Evolutionary conservation across 2,329 filamentous ascomycete species (phyloP), one percentile per base, ranked within the genome.

Genomic region (Macrophomina pseudophaseolina): DNA sequence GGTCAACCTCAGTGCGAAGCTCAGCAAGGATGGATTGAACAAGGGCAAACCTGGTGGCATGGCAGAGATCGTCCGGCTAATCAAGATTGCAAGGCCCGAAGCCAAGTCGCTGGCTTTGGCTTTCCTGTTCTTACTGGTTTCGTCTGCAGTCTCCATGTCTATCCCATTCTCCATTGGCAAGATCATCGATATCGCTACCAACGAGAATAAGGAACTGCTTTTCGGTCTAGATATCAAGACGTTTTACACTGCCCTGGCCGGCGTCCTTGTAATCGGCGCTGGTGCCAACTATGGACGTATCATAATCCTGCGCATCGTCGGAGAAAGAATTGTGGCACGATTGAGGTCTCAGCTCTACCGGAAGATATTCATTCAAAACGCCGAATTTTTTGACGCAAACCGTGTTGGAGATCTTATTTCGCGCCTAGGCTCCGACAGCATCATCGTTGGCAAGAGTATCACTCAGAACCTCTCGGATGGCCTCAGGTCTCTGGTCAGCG

Each of bases 351-450:
- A 93, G 75, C 87, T 99, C 4, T 99, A 97, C 81, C 88, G 93
- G 70, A 88, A 91, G 70, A 99, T 95, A 0, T 97, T 96, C 72
- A 86, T 95, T n/a, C 95, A 99, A 78, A 95, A 99, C 78, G 95
- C 95, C 67, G 95, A 98, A 75, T 99, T 99, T 82, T 99, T 99
- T 75, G 95, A 99, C 76, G 95, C 95, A 46, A 99, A 99, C 80
- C 88, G 95, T 32, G 94, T 97, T 32, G 95, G 95, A 77, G 95
- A 99, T 76, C 83, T 99, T 72, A 97, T 99, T 74, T 98, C 94
- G 44, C 90, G 96, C 44, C 87, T 99, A 53, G 94, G 94, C 74
- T 97, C 94, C 2, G 96, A 99, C 78, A 97, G 95, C 0, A 93
- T 98, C 74, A 96, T 99, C 74, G 95, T 99, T 65, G 95, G 94